Evolutionary conservation across 495 filamentous ascomycete species (phyloP), one percentile per base, ranked within the genome.

Genomic region (Thozetella sp.): DNA sequence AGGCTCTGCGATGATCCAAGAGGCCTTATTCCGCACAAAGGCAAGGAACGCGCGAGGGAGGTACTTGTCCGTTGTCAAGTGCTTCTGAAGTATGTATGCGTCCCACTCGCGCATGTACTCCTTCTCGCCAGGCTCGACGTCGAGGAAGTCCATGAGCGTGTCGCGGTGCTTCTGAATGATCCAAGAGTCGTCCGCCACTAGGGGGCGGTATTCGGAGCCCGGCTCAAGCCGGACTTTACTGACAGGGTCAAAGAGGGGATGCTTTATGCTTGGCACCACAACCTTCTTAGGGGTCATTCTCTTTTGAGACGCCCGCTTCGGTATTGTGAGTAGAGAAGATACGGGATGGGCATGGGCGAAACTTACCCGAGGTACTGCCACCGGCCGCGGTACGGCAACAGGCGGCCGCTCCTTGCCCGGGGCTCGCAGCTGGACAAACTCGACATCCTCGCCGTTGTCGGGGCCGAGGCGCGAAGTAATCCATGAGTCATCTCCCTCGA

Each of bases 21-120:
- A 1, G 2, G 73, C 77, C 58, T 78, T 78, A 0, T 68, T 64
- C 52, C 73, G 57, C 20, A 77, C 64, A 59, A 85, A 85, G 12
- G 60, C 67, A 20, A 78, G 25, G 51, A 82, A 75, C 30, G 75
- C 71, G 9, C 74, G 72, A 25, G 77, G 76, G 11, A 83, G 63
- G 59, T 79, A 78, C 30, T 70, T 73, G 20, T 72, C 69, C n/a
- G 77, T 76, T 11, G 76, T 81, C 25, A 83, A 62, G 51, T 75
- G 75, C 61, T 76, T 69, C 26, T 61, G 66, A 40, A 79, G 73
- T 24, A 82, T 76, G 48, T 77, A 83, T 2, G 72, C 67, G 54
- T 85, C 80, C 80, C 80, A 85, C 51, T 76, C 72, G 48, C 68
- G 70, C 59, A 83, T 73, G 55, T 79, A 84, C 57, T 84, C 82